These are phyloP conservation scores for Fraxinus ornus DNA, from an alignment of 305 asterid genomes.

Conservation along the genomic window DNA sequence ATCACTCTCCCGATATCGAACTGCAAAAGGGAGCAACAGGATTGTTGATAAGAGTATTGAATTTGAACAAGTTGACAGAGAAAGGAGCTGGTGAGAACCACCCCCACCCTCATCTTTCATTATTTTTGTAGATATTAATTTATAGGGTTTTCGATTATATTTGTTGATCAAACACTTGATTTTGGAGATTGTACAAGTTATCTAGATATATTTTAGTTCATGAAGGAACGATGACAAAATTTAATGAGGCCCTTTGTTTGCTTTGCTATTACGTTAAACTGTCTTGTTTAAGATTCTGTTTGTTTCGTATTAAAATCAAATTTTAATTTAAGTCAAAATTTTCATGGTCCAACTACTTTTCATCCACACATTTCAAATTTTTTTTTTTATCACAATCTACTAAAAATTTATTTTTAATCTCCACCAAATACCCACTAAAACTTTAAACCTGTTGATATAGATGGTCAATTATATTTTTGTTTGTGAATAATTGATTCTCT, in stretches of 20 bases:
- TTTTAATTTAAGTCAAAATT: too few species aligned
- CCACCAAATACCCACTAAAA: too few species aligned
- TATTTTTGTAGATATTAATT: background rate
- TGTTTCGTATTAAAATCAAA: too few species aligned
- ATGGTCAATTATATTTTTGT: background rate
- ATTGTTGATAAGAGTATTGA: conserved; percentile 28
- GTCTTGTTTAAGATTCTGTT: background rate
- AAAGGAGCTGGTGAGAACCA: conserved; percentile 13
- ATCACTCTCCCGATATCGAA: conserved; percentile 28
- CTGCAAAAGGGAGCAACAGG: conserved; percentile 29
- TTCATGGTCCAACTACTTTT: too few species aligned
- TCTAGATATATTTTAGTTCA: background rate
- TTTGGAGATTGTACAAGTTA: background rate
- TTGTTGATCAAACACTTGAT: background rate
- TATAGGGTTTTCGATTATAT: background rate
- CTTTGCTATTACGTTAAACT: background rate
- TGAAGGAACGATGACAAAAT: background rate
- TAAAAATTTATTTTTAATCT: too few species aligned
- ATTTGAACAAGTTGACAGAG: conserved; percentile 28
- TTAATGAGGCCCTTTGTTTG: background rate
- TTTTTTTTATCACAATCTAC: too few species aligned
- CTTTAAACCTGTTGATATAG: background rate
- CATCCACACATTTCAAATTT: too few species aligned
- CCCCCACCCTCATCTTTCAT: background rate
- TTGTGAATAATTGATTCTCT: background rate